A percentile compares a stretch with the other conserved stretches of the same genome.
Evolutionary conservation across 495 filamentous ascomycete species (phyloP).

Genomic region (Chaetomium tenue): DNA sequence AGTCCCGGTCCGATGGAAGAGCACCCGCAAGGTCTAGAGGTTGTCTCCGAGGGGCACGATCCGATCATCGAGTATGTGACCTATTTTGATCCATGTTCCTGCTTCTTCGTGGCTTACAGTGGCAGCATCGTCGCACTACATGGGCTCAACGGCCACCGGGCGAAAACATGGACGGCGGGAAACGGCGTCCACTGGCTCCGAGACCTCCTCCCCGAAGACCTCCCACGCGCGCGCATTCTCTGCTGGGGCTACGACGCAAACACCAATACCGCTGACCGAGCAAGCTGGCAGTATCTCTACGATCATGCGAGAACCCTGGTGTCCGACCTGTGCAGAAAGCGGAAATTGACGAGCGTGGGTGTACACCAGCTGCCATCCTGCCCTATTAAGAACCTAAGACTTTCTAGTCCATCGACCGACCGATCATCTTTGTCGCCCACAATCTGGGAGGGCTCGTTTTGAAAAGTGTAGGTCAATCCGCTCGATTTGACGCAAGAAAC

Average conservation of each 20-base stretch:
- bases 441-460: constrained; percentile 41
- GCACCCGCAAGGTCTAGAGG: background rate
- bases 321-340: constrained; percentile 15
- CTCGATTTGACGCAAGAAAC: constrained; percentile 1
- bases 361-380: background rate
- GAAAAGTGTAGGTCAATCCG: constrained; percentile 31
- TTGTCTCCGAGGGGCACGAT: background rate
- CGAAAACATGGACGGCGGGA: constrained; percentile 13
- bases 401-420: constrained; percentile 19
- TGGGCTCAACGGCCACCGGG: constrained; percentile 21
- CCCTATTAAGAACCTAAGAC: background rate
- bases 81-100: background rate
- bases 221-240: constrained; percentile 35
- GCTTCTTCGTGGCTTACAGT: background rate
- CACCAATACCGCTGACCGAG: constrained; percentile 11
- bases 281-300: constrained; percentile 15
- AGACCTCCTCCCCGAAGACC: constrained; percentile 34
- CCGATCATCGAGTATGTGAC: background rate
- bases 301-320: constrained; percentile 18
- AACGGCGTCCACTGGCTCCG: constrained; percentile 31
- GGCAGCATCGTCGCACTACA: constrained; percentile 22
- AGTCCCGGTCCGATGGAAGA: background rate
- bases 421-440: constrained; percentile 39
- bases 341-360: constrained; percentile 16
- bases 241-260: constrained; percentile 38